phyloP scores from a whole-genome alignment of 2,329 filamentous ascomycete species.

The Apiospora rasikravindrae region DNA sequence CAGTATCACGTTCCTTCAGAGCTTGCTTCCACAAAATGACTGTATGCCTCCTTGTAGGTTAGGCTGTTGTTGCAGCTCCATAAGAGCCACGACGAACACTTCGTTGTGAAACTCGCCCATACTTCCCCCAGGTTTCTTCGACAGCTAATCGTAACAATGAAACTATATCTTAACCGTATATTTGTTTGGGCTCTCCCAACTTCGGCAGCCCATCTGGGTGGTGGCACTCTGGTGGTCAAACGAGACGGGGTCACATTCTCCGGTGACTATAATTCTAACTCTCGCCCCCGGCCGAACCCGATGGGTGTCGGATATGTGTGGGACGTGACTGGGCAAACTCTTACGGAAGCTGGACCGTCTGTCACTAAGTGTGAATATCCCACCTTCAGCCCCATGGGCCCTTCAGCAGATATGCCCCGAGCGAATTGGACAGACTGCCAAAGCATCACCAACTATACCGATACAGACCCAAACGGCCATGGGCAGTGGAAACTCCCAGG shows the following conservation, averaged over 20 bases:
- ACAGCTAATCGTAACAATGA: background rate
- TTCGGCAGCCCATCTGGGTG: background rate
- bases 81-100: background rate
- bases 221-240: no score
- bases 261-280: no score
- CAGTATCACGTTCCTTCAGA: no score
- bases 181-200: background rate
- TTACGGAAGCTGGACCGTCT: no score
- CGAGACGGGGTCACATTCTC: no score
- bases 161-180: background rate
- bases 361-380: background rate
- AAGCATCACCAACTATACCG: background rate
- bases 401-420: background rate
- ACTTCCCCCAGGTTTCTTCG: no score
- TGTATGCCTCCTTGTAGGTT: no score
- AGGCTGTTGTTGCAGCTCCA: background rate
- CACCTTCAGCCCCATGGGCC: background rate
- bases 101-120: background rate
- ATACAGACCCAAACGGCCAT: background rate
- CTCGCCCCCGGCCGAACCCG: no score
- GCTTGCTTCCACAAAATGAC: no score
- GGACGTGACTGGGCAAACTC: no score
- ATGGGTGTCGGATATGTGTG: no score
- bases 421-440: background rate
- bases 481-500: background rate